Conservation (phyloP, 2,329 filamentous ascomycete genomes). For the Septoria petroselini region DNA sequence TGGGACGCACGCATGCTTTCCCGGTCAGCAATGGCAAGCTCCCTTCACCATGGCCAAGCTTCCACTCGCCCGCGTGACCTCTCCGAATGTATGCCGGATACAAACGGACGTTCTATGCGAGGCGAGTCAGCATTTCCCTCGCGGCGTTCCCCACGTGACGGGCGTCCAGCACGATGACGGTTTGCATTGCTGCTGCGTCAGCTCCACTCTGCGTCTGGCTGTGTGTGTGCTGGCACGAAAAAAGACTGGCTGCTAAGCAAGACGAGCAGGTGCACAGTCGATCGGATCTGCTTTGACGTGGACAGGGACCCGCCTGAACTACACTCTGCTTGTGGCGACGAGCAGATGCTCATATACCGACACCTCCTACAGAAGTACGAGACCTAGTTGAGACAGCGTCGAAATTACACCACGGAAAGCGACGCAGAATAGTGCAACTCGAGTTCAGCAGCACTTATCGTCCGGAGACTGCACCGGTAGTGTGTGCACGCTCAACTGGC, state of each 20-base stretch:
- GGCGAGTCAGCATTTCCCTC: constrained; percentile 8
- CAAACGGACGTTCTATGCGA: not conserved
- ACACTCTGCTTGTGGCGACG: not conserved
- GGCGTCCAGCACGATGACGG: constrained; percentile 1
- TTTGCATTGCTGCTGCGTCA: constrained; percentile 5
- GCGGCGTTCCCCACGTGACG: constrained; percentile 5
- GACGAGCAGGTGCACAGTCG: constrained; percentile 2
- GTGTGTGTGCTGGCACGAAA: constrained; percentile 6
- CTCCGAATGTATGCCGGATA: not conserved
- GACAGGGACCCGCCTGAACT: not conserved
- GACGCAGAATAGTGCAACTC: too few relatives aligned
- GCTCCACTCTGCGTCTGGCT: not conserved
- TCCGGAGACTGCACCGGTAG: too few relatives aligned
- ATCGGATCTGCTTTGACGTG: constrained; percentile 8
- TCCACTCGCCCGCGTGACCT: not conserved
- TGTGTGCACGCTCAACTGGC: too few relatives aligned
- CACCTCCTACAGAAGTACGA: not conserved
- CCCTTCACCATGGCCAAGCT: not conserved
- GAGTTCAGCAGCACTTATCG: too few relatives aligned
- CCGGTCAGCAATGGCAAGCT: not conserved
- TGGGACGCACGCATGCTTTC: not conserved
- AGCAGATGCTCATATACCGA: constrained; percentile 2
- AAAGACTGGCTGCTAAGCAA: not conserved
- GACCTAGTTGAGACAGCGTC: too few relatives aligned
- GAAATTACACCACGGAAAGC: too few relatives aligned